These are phyloP conservation scores for Psilocybe subaeruginosa DNA, from an alignment of 768 basidiomycete genomes.

Conservation along the genomic window DNA sequence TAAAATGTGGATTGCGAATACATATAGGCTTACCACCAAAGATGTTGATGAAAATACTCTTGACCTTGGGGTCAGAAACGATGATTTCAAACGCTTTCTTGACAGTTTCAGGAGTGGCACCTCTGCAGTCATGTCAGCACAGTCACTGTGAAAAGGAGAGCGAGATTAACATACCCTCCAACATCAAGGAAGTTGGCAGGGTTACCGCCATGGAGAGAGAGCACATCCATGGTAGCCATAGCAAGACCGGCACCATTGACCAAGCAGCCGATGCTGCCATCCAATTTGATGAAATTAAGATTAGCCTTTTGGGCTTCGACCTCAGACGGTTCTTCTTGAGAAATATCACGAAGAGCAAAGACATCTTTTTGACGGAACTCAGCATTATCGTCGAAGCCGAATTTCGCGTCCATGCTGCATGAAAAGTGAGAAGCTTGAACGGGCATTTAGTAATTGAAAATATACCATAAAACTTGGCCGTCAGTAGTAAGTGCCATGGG, in stretches of 20 bases:
- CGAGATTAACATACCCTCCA: slow-evolving; percentile 67
- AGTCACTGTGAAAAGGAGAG: not conserved
- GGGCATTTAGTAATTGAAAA: slow-evolving; percentile 1
- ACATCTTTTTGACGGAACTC: slow-evolving; percentile 95
- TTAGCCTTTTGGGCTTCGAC: slow-evolving; percentile 96
- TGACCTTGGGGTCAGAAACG: slow-evolving; percentile 87
- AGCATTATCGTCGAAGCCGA: slow-evolving; percentile 99
- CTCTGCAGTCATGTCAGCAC: slow-evolving; percentile 45
- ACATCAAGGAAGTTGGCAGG: slow-evolving; percentile 99
- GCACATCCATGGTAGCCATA: slow-evolving; percentile 99
- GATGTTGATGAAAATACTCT: slow-evolving; percentile 99
- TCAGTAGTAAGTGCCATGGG: slow-evolving; percentile 92
- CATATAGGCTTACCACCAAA: slow-evolving; percentile 67
- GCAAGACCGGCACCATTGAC: slow-evolving; percentile 99
- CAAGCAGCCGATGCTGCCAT: slow-evolving; percentile 94
- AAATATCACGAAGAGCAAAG: slow-evolving; percentile 86
- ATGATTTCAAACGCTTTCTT: slow-evolving; percentile 99
- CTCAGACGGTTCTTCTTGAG: slow-evolving; percentile 96
- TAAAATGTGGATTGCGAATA: not conserved
- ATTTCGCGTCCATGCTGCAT: slow-evolving; percentile 97
- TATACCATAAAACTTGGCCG: slow-evolving; percentile 91
- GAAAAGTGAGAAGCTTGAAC: slow-evolving; percentile 8
- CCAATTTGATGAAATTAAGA: slow-evolving; percentile 98
- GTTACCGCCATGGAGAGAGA: slow-evolving; percentile 92
- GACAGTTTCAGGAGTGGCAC: slow-evolving; percentile 98